Evolutionary conservation across 768 basidiomycete genomes (phyloP), one percentile per base, ranked within the genome.

Genomic region (Megacollybia marginata): DNA sequence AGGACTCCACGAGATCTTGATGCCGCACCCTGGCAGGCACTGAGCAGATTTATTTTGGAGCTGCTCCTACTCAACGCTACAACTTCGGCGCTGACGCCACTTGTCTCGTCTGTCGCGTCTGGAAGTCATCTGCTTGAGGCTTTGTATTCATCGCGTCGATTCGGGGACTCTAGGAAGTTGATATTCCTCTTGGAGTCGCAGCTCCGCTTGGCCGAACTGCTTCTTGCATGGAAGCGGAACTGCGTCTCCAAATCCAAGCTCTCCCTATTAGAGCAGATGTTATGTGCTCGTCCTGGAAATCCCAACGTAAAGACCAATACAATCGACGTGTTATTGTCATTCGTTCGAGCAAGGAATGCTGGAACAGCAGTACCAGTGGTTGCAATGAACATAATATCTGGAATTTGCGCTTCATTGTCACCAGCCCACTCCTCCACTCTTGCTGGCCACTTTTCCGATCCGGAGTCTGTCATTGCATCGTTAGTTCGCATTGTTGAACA

Each of bases 1-100:
- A 76, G 85, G 53, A 74, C 80, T 1, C 77, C 85, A 1, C 79
- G 80, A 0, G 61, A 70, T 2, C 51, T 80, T 46, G 68, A 68
- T 45, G 75, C 76, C 38, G 69, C 77, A 28, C 84, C 86, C 0
- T 85, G 87, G 57, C 67, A 76, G 0, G 61, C 69, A 8, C 66
- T 89, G 47, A 78, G 83, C 55, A 79, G 79, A 53, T 71, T 78
- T 0, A 72, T 93, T 38, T 72, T 80, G 2, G 88, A 92, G 51
- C 73, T 79, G 0, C 74, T 95, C 46, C 69, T 96, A 13, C 75
- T 76, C 63, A 82, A 83, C 54, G 85, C 89, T 1, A 83, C 87
- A 6, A 80, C 82, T 2, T 84, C 89, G 0, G 85, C 87, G 1
- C 85, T 95, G 55, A 83, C 80, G 51, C 92, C 93, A 0, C 70